A percentile compares a stretch with the other conserved stretches of the same genome.
Evolutionary conservation across 2,329 filamentous ascomycete species (phyloP).

Genomic region (Helotiales sp.): DNA sequence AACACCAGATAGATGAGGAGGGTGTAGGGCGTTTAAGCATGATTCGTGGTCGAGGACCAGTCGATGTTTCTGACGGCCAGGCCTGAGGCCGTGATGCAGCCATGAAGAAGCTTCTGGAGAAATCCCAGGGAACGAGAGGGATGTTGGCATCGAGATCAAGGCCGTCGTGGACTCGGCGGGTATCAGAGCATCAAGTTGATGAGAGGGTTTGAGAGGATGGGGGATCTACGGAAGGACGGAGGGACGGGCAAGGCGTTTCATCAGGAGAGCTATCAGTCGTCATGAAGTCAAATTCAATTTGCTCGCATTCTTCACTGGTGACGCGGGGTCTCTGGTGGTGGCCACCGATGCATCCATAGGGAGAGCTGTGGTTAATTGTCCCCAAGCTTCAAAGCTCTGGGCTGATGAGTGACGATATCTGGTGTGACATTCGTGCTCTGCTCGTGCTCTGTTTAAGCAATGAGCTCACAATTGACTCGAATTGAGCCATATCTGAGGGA

Average conservation of each 20-base stretch:
- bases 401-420: slow-evolving; percentile 15
- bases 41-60: slow-evolving; percentile 16
- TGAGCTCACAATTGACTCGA: neutral
- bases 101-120: neutral
- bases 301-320: neutral
- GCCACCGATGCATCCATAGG: slow-evolving; percentile 5
- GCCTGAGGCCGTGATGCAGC: slow-evolving; percentile 9
- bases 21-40: slow-evolving; percentile 24
- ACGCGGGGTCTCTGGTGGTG: slow-evolving; percentile 18
- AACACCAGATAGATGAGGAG: slow-evolving; percentile 18
- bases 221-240: neutral
- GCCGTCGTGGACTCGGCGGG: neutral
- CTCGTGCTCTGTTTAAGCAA: neutral
- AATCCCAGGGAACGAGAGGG: neutral
- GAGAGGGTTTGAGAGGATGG: neutral
- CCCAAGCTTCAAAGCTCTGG: slow-evolving; percentile 2
- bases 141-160: neutral
- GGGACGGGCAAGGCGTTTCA: neutral
- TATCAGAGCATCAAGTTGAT: neutral
- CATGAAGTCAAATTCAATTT: slow-evolving; percentile 4
- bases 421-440: slow-evolving; percentile 4
- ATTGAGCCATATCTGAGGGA: neutral
- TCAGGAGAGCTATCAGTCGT: neutral
- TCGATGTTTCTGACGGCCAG: slow-evolving; percentile 12
- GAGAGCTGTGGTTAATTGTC: neutral